Percentiles rank a stretch among this genome's conserved stretches.
phyloP scores from a whole-genome alignment of 2,329 filamentous ascomycete species.

The Fusarium tanahbumbuense region DNA sequence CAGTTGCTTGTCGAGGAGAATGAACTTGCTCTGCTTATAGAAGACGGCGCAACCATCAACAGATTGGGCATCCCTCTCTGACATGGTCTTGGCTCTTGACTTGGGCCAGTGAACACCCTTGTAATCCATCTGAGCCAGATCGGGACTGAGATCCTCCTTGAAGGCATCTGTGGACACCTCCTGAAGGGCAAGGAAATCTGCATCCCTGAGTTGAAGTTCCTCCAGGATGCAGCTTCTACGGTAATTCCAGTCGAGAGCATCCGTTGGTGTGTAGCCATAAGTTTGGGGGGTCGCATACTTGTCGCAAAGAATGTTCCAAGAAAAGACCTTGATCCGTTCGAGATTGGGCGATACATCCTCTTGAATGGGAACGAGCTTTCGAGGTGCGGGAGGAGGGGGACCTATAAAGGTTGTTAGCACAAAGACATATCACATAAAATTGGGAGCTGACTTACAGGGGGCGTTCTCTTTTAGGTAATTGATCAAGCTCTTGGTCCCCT shows the following conservation, averaged over 20 bases:
- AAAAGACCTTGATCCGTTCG: constrained; percentile 85
- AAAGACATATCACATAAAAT: not conserved
- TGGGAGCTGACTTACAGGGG: constrained; percentile 71
- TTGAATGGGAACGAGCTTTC: constrained; percentile 83
- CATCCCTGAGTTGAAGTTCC: constrained; percentile 81
- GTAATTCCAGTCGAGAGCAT: constrained; percentile 87
- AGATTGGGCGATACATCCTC: constrained; percentile 68
- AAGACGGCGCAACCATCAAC: constrained; percentile 98
- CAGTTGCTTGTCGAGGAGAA: constrained; percentile 91
- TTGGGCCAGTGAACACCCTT: constrained; percentile 95
- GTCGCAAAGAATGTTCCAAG: constrained; percentile 96
- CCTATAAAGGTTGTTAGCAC: constrained; percentile 62
- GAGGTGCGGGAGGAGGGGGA: constrained; percentile 78
- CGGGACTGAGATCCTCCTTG: constrained; percentile 89
- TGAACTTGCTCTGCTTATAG: constrained; percentile 94
- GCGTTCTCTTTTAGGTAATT: constrained; percentile 85
- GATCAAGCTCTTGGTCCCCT: constrained; percentile 87
- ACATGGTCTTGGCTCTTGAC: constrained; percentile 90
- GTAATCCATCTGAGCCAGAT: constrained; percentile 88
- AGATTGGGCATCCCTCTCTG: constrained; percentile 84
- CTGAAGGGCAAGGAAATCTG: constrained; percentile 92
- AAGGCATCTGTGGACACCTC: constrained; percentile 94
- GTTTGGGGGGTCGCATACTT: constrained; percentile 86
- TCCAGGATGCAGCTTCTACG: constrained; percentile 84
- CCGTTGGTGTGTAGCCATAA: constrained; percentile 90